Conservation (phyloP, 2,329 filamentous ascomycete species). For the Exophiala calicioides region DNA sequence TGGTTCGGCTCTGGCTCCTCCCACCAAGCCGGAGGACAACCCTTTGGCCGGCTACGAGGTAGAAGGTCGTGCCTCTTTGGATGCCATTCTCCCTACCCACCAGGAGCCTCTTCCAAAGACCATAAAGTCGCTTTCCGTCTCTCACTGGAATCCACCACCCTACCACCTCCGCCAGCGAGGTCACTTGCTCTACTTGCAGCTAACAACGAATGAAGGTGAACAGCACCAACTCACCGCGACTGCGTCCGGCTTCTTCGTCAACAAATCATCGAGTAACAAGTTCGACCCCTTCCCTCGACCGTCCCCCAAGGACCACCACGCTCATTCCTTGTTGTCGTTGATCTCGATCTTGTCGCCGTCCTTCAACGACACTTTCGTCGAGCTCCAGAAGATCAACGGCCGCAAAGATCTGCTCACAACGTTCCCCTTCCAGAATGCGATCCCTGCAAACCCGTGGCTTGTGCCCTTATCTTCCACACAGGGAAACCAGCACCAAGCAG, state of each 20-base stretch:
- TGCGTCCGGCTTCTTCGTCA: slow-evolving; percentile 93
- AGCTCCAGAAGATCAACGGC: slow-evolving; percentile 81
- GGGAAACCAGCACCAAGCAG: slow-evolving; percentile 69
- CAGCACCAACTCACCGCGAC: slow-evolving; percentile 91
- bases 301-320: slow-evolving; percentile 72
- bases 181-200: slow-evolving; percentile 84
- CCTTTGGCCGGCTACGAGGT: slow-evolving; percentile 76
- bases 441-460: slow-evolving; percentile 89
- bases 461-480: slow-evolving; percentile 67
- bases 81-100: slow-evolving; percentile 68
- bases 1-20: slow-evolving; percentile 43
- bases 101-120: slow-evolving; percentile 78
- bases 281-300: slow-evolving; percentile 86
- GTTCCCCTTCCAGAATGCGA: slow-evolving; percentile 93
- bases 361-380: slow-evolving; percentile 73
- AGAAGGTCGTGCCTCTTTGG: slow-evolving; percentile 65
- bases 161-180: slow-evolving; percentile 88
- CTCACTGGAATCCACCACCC: slow-evolving; percentile 94
- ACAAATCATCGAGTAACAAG: slow-evolving; percentile 91
- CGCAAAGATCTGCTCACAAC: slow-evolving; percentile 84
- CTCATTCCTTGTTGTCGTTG: slow-evolving; percentile 83
- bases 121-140: slow-evolving; percentile 83
- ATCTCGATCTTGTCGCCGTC: slow-evolving; percentile 79
- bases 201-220: slow-evolving; percentile 92
- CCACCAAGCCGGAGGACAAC: slow-evolving; percentile 44